Conservation (phyloP, 1,139 yeast genomes). For the Hyphopichia fennica region DNA sequence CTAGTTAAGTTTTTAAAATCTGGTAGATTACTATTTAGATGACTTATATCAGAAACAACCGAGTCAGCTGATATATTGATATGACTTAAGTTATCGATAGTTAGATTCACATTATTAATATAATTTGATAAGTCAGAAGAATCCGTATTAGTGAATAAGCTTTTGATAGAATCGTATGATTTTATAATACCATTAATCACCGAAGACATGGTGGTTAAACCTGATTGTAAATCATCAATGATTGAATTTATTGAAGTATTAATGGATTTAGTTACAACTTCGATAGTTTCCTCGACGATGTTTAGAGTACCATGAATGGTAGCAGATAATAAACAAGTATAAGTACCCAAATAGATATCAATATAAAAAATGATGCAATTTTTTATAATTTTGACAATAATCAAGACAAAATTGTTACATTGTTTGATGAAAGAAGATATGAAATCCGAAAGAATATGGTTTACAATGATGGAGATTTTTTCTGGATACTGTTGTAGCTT, state of each 20-base stretch:
- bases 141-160: not conserved
- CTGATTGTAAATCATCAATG: conserved; percentile 62
- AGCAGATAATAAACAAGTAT: conserved; percentile 76
- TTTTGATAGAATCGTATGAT: not conserved
- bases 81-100: conserved; percentile 33
- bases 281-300: conserved; percentile 73
- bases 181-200: conserved; percentile 44
- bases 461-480: conserved; percentile 54
- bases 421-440: conserved; percentile 45
- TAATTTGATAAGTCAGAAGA: not conserved
- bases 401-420: conserved; percentile 26
- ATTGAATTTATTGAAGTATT: conserved; percentile 57
- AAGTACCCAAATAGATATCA: conserved; percentile 79
- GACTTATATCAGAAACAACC: conserved; percentile 53
- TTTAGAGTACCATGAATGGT: conserved; percentile 71
- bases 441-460: conserved; percentile 45
- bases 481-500: conserved; percentile 53
- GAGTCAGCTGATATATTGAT: conserved; percentile 54
- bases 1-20: conserved; percentile 52
- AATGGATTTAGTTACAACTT: conserved; percentile 55
- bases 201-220: conserved; percentile 53
- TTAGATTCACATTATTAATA: not conserved
- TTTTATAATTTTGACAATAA: conserved; percentile 58
- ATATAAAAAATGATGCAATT: conserved; percentile 62
- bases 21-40: conserved; percentile 51